Evolutionary conservation across 169 alveolate genomes (phyloP).

Genomic region (Plasmodium gonderi): DNA sequence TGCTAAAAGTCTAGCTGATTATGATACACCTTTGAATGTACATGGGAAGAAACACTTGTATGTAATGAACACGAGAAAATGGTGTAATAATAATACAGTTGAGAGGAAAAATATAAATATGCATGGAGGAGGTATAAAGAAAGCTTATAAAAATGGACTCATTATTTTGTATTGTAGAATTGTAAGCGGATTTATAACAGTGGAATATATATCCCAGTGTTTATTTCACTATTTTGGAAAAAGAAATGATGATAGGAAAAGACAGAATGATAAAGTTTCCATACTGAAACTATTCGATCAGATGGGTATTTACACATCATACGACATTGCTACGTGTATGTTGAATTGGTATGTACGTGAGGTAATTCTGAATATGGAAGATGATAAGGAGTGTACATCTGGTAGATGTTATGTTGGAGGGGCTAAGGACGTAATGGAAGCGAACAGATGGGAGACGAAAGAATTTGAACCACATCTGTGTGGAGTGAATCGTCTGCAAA

Average conservation of each 20-base stretch:
- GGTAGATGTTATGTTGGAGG: neutral
- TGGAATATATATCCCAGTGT: slow-evolving; percentile 21
- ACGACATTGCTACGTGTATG: slow-evolving; percentile 11
- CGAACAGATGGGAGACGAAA: neutral
- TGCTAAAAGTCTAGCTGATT: neutral
- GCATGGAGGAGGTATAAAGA: slow-evolving; percentile 13
- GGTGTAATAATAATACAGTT: neutral
- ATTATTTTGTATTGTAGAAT: slow-evolving; percentile 29
- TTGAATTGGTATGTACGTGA: slow-evolving; percentile 30
- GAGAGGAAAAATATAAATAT: neutral
- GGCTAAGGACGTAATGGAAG: neutral
- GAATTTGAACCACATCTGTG: neutral
- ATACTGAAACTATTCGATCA: slow-evolving; percentile 9
- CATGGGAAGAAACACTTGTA: neutral
- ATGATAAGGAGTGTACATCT: no score
- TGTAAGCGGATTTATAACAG: slow-evolving; percentile 25
- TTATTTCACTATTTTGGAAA: neutral
- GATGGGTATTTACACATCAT: slow-evolving; percentile 38
- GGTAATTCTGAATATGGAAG: neutral
- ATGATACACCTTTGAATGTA: neutral
- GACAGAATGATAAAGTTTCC: slow-evolving; percentile 2
- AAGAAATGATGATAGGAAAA: neutral
- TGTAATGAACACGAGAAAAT: neutral
- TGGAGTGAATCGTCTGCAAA: no score
- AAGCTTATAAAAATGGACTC: neutral